Evolutionary conservation across 2,329 filamentous ascomycete species (phyloP), one percentile per base, ranked within the genome.

Genomic region (Aureobasidium sp.): DNA sequence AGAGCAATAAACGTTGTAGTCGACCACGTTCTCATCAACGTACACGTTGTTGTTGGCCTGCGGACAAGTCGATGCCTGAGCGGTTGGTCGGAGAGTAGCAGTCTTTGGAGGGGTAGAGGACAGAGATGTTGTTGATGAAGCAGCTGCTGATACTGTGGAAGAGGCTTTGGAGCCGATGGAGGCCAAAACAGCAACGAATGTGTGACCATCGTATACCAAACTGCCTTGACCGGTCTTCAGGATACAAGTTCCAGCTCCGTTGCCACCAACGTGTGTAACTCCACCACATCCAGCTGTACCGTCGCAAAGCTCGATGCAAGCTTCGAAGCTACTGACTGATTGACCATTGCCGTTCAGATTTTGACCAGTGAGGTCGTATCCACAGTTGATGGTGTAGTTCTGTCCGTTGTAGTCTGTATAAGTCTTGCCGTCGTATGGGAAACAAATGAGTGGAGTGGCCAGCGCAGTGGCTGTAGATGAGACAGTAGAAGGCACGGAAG

Each of bases 211-310:
- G 42, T 63, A 66, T 11, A 63, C 44, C 15, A 66, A 57, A 4
- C 12, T 17, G 14, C 60, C 59, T 7, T 17, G 4, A 8, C 48
- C 52, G 19, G 58, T 61, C 50, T 67, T 66, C 19, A 63, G 45
- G 24, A 65, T 64, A 52, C 67, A 68, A 37, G 60, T 65, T n/a
- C 67, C 67, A 12, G 67, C 63, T 31, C 64, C 64, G 35, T 67
- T 66, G 8, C 66, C 67, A 22, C 65, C 64, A 29, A 63, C 29
- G 54, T 63, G 67, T 14, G 62, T 53, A 11, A 68, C 63, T 7
- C 53, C 65, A 17, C 59, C 53, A 24, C 67, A 68, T 17, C 58
- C 57, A 50, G 24, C 45, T 14, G 47, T 48, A n/a, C 39, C 33
- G 37, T 67, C 64, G 40, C 66, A 68, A 19, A 61, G 49, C 50